These are phyloP conservation scores for Aspergillus sp. DNA, from an alignment of 2,329 filamentous ascomycete species.

Conservation along the genomic window DNA sequence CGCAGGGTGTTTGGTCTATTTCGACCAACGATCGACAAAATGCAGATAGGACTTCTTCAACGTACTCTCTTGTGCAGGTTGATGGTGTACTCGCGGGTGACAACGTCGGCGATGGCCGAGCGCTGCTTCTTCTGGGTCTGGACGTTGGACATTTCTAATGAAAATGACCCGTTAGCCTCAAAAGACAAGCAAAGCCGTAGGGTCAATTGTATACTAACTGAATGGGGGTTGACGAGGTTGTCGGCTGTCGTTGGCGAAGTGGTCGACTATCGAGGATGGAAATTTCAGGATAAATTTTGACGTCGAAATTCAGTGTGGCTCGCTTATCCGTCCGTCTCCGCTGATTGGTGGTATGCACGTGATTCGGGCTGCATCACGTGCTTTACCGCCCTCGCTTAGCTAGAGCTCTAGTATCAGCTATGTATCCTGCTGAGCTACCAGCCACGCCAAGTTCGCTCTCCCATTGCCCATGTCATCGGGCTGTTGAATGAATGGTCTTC, in stretches of 20 bases:
- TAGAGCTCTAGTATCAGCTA: too few relatives aligned
- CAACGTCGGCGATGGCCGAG: slow-evolving; percentile 97
- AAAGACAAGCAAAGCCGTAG: background rate
- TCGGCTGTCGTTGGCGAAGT: slow-evolving; percentile 34
- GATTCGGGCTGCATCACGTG: slow-evolving; percentile 1
- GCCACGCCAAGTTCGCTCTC: too few relatives aligned
- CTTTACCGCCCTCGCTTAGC: background rate
- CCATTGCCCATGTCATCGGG: too few relatives aligned
- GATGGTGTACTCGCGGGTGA: slow-evolving; percentile 99
- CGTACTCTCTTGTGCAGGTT: slow-evolving; percentile 99
- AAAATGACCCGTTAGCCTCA: slow-evolving; percentile 5
- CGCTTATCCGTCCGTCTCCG: slow-evolving; percentile 23
- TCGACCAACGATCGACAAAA: slow-evolving; percentile 7
- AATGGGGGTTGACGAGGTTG: slow-evolving; percentile 20
- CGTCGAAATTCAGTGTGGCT: slow-evolving; percentile 33
- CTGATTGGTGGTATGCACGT: slow-evolving; percentile 20
- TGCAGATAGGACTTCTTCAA: slow-evolving; percentile 31
- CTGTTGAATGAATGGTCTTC: too few relatives aligned
- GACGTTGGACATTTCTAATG: slow-evolving; percentile 58
- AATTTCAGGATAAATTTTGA: slow-evolving; percentile 23
- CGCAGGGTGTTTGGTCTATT: slow-evolving; percentile 7
- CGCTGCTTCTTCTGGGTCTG: slow-evolving; percentile 63
- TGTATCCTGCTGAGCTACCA: too few relatives aligned
- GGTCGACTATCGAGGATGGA: slow-evolving; percentile 26
- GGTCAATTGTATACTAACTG: slow-evolving; percentile 23